Base-by-base conservation (phyloP, 192 early-diverging fungal species). In the Anaeromyces robustus region DNA sequence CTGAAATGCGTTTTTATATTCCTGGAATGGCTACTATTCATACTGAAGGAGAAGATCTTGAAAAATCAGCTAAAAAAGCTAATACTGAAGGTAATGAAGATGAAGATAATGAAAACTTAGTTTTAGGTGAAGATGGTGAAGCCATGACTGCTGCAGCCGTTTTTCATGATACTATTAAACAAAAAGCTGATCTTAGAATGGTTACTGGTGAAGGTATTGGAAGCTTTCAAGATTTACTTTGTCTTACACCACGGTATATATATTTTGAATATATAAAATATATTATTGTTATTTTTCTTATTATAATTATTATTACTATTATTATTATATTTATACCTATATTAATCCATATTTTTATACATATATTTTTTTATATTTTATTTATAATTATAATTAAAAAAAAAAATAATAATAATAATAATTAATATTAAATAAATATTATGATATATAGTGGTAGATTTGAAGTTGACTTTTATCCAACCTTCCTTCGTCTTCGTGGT, bases 131-230 rank as follows among this genome's bases (percentile, higher is more conserved):
- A 19, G 92, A 91, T 43, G 94, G 93, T 41, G 92, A 90, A 78
- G 92, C 91, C 29, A 82, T 94, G 12, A 89, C 92, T 28, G 93
- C 91, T 5, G 80, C 87, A 18, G 83, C 87, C 80, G 78, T 95
- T 28, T 95, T 99, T 81, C 93, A 94, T 80, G 96, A 97, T 28
- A 95, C 92, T 14, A 94, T 99, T 87, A 97, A 97, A 87, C 90
- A 93, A 32, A 92, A 94, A 80, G 92, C 94, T 0, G 96, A 99
- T 82, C 86, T 98, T 85, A 92, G 93, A n/a, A 92, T 93, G 79
- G 88, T 90, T 80, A 92, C 90, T 77, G 93, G 94, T 79, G 97
- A 99, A 80, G 89, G 92, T 82, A 94, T 99, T 86, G 94, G 94
- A 29, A 89, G 90, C 79, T 98, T 99, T 86, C 88, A 92, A 78